Conservation (phyloP, 768 basidiomycete genomes). For the Rubroboletus pulcherrimus region DNA sequence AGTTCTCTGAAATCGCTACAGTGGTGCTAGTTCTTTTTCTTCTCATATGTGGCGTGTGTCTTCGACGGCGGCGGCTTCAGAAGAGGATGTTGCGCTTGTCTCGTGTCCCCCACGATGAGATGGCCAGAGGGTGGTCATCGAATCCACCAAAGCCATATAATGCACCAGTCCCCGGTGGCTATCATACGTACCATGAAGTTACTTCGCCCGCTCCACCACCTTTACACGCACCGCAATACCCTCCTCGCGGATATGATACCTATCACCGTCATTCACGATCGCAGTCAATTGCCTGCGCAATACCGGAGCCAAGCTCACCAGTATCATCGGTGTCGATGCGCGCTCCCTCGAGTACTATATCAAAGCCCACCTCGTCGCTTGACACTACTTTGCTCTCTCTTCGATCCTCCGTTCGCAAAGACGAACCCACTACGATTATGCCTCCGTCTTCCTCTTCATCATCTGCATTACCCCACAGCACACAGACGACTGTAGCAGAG, state of each 20-base stretch:
- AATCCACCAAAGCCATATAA: background rate
- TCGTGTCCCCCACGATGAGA: background rate
- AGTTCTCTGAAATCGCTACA: constrained; percentile 6
- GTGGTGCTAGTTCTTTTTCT: background rate
- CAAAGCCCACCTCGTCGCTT: constrained; percentile 1
- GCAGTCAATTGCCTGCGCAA: background rate
- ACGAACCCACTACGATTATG: background rate
- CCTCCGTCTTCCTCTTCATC: background rate
- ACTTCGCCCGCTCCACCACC: background rate
- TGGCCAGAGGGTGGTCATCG: background rate
- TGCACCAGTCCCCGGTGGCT: background rate
- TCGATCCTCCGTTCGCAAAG: constrained; percentile 1
- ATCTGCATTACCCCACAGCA: background rate
- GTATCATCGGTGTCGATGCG: constrained; percentile 1
- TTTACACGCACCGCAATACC: constrained; percentile 3
- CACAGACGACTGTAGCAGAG: background rate
- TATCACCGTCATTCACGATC: background rate
- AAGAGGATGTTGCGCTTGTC: background rate
- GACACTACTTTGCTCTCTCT: background rate
- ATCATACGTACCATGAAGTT: background rate
- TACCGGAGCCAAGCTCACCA: background rate
- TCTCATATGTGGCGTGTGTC: background rate
- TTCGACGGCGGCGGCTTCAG: constrained; percentile 4
- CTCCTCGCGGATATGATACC: constrained; percentile 3
- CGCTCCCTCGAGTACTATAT: background rate